phyloP scores from a whole-genome alignment of 441 rosid species.

The Macaranga tanarius region DNA sequence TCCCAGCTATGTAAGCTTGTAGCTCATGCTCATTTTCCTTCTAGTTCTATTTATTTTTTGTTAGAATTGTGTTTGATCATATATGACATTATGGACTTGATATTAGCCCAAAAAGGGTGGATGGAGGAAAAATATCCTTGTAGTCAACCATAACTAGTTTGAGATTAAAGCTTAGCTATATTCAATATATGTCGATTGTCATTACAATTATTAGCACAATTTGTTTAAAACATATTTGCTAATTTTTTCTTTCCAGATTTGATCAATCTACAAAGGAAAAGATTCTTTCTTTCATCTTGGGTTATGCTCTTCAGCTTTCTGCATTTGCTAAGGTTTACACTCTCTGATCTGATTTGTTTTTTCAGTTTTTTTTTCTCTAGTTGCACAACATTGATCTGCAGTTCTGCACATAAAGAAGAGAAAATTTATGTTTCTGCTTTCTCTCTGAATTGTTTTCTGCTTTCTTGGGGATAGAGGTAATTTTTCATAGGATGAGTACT shows the following conservation, averaged over 20 bases:
- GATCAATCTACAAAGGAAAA: constrained; percentile 67
- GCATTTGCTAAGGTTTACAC: constrained; percentile 72
- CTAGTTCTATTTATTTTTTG: not conserved
- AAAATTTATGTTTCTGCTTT: constrained; percentile 1
- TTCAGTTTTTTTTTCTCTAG: not conserved
- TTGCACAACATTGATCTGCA: not conserved
- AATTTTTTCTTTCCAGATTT: constrained; percentile 53
- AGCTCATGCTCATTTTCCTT: not conserved
- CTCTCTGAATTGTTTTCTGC: constrained; percentile 6
- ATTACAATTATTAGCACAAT: not conserved
- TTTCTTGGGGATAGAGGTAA: not conserved
- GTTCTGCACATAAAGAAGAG: not conserved
- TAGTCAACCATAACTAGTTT: not conserved
- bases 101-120: not conserved
- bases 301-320: constrained; percentile 59
- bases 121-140: not conserved
- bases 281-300: constrained; percentile 60
- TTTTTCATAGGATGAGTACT: constrained; percentile 11
- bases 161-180: no score
- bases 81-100: not conserved
- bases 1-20: not conserved
- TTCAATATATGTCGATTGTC: not conserved
- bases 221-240: not conserved
- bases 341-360: constrained; percentile 11
- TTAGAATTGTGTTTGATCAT: not conserved